Evolutionary conservation across 805 yeast genomes (phyloP).

Genomic region (Candida stauntonica): DNA sequence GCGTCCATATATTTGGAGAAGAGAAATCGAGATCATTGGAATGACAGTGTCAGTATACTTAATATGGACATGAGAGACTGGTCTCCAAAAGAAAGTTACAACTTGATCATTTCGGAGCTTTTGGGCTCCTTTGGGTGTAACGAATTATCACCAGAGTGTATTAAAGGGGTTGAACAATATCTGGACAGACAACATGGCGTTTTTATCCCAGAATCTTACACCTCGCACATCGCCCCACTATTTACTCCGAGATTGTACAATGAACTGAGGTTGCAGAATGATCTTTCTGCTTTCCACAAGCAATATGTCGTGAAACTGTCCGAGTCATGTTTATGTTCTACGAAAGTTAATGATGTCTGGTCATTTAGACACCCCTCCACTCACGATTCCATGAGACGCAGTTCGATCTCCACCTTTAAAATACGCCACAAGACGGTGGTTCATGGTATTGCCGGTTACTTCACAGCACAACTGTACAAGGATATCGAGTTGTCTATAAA

Average conservation of each 20-base stretch:
- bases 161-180: constrained; percentile 41
- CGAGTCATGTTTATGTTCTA: constrained; percentile 41
- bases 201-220: constrained; percentile 58
- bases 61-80: constrained; percentile 56
- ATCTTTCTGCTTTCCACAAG: constrained; percentile 36
- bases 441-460: constrained; percentile 75
- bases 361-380: constrained; percentile 50
- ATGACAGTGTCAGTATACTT: constrained; percentile 43
- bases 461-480: constrained; percentile 63
- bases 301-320: constrained; percentile 43
- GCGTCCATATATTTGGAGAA: constrained; percentile 49
- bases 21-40: constrained; percentile 52
- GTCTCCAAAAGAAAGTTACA: constrained; percentile 37
- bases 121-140: constrained; percentile 92
- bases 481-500: constrained; percentile 49
- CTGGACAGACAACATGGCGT: constrained; percentile 39
- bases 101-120: constrained; percentile 73
- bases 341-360: constrained; percentile 54
- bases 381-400: constrained; percentile 43
- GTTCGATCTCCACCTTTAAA: constrained; percentile 36
- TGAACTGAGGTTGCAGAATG: constrained; percentile 24
- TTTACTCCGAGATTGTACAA: constrained; percentile 50
- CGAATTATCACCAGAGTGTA: constrained; percentile 82
- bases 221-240: constrained; percentile 63
- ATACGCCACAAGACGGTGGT: constrained; percentile 48